These are phyloP conservation scores for Russula vinacea DNA, from an alignment of 768 basidiomycete species.

Conservation along the genomic window DNA sequence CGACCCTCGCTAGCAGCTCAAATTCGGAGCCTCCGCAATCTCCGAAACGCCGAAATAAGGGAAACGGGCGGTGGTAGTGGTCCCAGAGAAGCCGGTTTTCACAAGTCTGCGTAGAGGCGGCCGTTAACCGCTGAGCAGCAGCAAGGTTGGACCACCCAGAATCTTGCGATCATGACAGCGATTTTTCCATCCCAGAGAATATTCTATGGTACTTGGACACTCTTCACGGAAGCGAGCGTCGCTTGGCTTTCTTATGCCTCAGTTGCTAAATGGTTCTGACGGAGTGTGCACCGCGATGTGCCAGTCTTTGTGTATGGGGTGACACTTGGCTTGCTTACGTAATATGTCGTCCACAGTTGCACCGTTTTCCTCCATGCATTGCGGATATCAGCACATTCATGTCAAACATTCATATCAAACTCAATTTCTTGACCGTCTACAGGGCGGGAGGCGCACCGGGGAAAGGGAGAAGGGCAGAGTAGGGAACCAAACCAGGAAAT, in stretches of 20 bases:
- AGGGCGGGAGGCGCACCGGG: not conserved
- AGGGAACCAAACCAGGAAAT: not conserved
- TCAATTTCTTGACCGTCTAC: conserved; percentile 1
- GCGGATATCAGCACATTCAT: no score
- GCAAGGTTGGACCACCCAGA: not conserved
- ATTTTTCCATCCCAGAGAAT: not conserved
- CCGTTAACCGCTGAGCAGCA: not conserved
- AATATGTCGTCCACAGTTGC: not conserved
- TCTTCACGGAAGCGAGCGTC: not conserved
- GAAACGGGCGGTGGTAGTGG: not conserved
- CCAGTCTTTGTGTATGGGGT: not conserved
- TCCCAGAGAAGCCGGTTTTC: not conserved
- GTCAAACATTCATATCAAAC: no score
- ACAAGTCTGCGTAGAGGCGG: conserved; percentile 14
- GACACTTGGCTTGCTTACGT: not conserved
- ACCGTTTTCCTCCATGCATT: no score
- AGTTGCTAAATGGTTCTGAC: not conserved
- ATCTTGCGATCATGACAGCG: not conserved
- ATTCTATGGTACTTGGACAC: not conserved
- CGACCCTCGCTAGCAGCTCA: not conserved
- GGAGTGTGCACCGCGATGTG: not conserved
- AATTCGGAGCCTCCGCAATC: not conserved
- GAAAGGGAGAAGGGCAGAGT: not conserved
- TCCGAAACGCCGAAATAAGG: not conserved
- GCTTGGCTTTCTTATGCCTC: not conserved